These are phyloP conservation scores for Alternaria angustiovoidea DNA, from an alignment of 2,329 filamentous ascomycete genomes.

Conservation along the genomic window DNA sequence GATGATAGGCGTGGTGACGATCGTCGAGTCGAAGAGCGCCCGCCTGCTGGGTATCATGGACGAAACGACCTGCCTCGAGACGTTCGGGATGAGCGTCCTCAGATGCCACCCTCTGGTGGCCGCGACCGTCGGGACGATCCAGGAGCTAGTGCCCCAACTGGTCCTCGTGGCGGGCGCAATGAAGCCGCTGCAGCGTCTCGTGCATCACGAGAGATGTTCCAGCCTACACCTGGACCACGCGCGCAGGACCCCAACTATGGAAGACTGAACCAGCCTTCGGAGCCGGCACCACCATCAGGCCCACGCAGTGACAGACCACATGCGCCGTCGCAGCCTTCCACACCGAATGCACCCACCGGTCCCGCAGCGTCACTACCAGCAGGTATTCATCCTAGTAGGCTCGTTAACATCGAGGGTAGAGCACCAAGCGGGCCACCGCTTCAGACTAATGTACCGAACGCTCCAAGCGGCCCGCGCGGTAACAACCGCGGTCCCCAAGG, in stretches of 20 bases:
- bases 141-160: slow-evolving; percentile 59
- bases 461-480: slow-evolving; percentile 48
- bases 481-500: slow-evolving; percentile 36
- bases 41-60: slow-evolving; percentile 30
- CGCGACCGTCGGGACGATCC: slow-evolving; percentile 53
- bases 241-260: slow-evolving; percentile 59
- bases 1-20: slow-evolving; percentile 38
- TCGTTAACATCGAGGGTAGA: slow-evolving; percentile 53
- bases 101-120: slow-evolving; percentile 33
- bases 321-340: slow-evolving; percentile 33
- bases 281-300: slow-evolving; percentile 62
- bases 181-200: slow-evolving; percentile 36
- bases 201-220: slow-evolving; percentile 52
- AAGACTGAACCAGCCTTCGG: slow-evolving; percentile 56
- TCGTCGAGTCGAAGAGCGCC: slow-evolving; percentile 39
- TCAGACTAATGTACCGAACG: slow-evolving; percentile 43
- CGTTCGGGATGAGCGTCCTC: slow-evolving; percentile 45
- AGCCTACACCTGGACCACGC: slow-evolving; percentile 45
- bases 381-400: slow-evolving; percentile 64
- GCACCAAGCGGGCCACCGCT: slow-evolving; percentile 30
- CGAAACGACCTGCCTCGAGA: slow-evolving; percentile 39
- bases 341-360: slow-evolving; percentile 45
- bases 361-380: slow-evolving; percentile 47
- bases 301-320: slow-evolving; percentile 56
- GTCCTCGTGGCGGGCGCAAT: slow-evolving; percentile 58